Percentiles rank a stretch among this genome's conserved stretches.
phyloP scores from a whole-genome alignment of 768 basidiomycete genomes.

The Russula emetica region DNA sequence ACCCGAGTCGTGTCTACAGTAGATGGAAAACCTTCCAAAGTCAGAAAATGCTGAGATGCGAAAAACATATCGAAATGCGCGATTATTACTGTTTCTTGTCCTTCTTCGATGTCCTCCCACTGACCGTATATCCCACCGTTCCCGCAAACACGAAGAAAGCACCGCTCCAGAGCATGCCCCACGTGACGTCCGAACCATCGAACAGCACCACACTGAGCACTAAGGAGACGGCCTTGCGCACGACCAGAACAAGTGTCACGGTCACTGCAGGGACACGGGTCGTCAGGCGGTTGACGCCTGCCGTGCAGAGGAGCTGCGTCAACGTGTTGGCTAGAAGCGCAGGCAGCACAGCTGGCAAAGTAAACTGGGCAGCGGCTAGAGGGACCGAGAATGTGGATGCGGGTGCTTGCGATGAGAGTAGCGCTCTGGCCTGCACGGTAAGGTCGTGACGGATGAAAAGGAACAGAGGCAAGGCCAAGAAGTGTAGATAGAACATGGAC shows the following conservation, averaged over 20 bases:
- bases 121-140: slow-evolving; percentile 62
- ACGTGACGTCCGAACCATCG: slow-evolving; percentile 35
- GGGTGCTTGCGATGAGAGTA: slow-evolving; percentile 29
- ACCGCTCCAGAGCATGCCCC: slow-evolving; percentile 60
- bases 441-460: slow-evolving; percentile 54
- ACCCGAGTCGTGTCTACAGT: background rate
- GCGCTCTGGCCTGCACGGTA: slow-evolving; percentile 40
- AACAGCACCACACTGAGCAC: slow-evolving; percentile 60
- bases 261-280: slow-evolving; percentile 68
- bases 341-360: slow-evolving; percentile 56
- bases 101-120: slow-evolving; percentile 29
- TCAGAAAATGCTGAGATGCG: no score
- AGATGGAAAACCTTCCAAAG: background rate
- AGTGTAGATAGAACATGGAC: slow-evolving; percentile 88
- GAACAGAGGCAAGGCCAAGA: slow-evolving; percentile 77
- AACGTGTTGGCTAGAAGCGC: slow-evolving; percentile 71
- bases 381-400: slow-evolving; percentile 21
- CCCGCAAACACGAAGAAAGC: slow-evolving; percentile 66
- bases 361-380: slow-evolving; percentile 32
- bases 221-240: slow-evolving; percentile 75
- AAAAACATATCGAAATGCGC: background rate
- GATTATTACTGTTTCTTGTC: slow-evolving; percentile 20
- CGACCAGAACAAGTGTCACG: slow-evolving; percentile 75
- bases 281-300: slow-evolving; percentile 84
- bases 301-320: slow-evolving; percentile 80